phyloP scores from a whole-genome alignment of 306 rosid genomes.

The Nissolia schottii region DNA sequence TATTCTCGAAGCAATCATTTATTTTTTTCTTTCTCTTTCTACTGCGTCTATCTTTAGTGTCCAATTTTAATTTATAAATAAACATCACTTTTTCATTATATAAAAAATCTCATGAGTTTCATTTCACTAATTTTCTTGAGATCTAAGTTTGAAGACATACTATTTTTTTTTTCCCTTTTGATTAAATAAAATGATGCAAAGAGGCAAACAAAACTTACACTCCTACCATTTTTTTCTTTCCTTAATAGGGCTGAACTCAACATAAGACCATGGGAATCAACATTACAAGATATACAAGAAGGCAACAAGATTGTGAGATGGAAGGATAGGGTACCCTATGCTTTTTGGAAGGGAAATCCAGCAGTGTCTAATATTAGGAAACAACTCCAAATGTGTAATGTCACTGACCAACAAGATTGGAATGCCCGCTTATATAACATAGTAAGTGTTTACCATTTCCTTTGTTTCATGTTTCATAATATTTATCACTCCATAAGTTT shows the following conservation, averaged over 20 bases:
- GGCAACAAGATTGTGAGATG: conserved; percentile 33
- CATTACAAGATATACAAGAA: conserved; percentile 22
- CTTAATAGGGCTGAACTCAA: conserved; percentile 36
- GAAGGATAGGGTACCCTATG: conserved; percentile 47
- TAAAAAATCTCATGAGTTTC: not conserved
- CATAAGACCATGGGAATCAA: conserved; percentile 43
- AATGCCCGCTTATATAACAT: conserved; percentile 34
- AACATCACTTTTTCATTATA: too few species aligned
- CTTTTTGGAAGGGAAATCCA: conserved; percentile 55
- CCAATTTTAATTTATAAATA: too few species aligned
- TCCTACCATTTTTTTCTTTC: not conserved
- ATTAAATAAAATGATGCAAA: not conserved
- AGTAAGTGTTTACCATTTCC: too few species aligned
- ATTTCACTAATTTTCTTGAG: not conserved
- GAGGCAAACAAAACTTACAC: not conserved
- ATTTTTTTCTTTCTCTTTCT: not conserved
- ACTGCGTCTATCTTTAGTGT: not conserved
- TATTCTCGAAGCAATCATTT: too few species aligned
- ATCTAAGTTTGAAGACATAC: not conserved
- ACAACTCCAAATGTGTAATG: conserved; percentile 34
- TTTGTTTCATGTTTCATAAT: too few species aligned
- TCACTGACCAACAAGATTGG: conserved; percentile 28
- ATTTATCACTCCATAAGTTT: too few species aligned
- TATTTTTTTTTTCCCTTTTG: not conserved
- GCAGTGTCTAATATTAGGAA: not conserved